Base-by-base conservation (phyloP, 2,329 filamentous ascomycete species). In the Furcasterigmium sp. region DNA sequence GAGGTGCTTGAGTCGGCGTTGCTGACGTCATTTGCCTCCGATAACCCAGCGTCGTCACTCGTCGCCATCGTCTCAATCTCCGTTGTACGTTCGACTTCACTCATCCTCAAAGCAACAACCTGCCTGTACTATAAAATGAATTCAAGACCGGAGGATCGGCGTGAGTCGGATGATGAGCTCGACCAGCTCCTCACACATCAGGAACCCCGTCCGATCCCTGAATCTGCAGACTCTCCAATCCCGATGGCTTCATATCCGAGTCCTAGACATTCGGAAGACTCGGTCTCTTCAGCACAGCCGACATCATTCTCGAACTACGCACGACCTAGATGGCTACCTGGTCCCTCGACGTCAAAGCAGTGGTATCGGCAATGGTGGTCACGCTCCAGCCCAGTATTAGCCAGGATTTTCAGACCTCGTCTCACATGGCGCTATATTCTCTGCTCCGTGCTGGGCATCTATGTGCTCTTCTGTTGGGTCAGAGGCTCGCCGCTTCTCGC, bases 401-500 rank as follows among this genome's bases (percentile, higher is more conserved):
- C 15, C n/a, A n/a, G 32, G 32, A 35, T 35, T 11, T 35, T 65
- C 5, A 59, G 56, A 3, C 64, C 65, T 3, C 53, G 65, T 5
- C 44, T 64, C 4, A 58, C 57, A 5, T 56, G 54, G 53, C 60
- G 61, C 43, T 69, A 66, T 39, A 25, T 65, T 17, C 39, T 58
- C 13, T 59, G 53, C 17, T 49, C 54, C 1, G 32, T 58, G 3
- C 46, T 60, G 26, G 47, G 50, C 2, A 32, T 58, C 6, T 72
- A 73, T 42, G 46, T 65, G 4, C 36, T 68, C 23, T 64, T 67
- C 45, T 70, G 68, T 48, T 58, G 63, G 40, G 6, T 70, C 37
- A 59, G 61, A 32, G 60, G 62, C 26, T 53, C 60, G 17, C 71
- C 69, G 4, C 59, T 72, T 14, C 63, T 75, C 45, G 68, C 69